phyloP scores from a whole-genome alignment of 805 yeast species.

The Blastobotrys terrestris region DNA sequence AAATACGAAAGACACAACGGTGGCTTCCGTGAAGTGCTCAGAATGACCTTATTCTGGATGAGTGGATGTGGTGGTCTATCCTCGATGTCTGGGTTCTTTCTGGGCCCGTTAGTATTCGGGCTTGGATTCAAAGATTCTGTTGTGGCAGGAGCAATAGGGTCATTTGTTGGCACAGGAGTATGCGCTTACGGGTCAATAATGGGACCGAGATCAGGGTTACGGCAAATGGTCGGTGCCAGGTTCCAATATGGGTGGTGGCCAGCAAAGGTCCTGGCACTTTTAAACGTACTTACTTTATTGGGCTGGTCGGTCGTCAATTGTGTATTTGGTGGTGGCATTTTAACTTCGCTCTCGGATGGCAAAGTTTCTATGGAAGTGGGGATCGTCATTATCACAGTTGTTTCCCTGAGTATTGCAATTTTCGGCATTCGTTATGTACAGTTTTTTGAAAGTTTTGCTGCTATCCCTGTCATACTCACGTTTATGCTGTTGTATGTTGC shows the following conservation, averaged over 20 bases:
- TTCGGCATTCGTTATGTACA: slow-evolving; percentile 73
- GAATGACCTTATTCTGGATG: slow-evolving; percentile 70
- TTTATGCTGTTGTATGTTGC: slow-evolving; percentile 61
- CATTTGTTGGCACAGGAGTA: slow-evolving; percentile 60
- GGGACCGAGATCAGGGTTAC: slow-evolving; percentile 88
- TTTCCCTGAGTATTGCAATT: slow-evolving; percentile 61
- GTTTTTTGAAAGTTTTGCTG: slow-evolving; percentile 58
- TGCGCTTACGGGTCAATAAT: slow-evolving; percentile 80
- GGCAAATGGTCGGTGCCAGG: slow-evolving; percentile 82
- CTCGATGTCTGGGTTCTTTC: slow-evolving; percentile 76
- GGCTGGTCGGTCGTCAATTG: slow-evolving; percentile 96
- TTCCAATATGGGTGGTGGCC: slow-evolving; percentile 82
- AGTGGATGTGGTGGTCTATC: slow-evolving; percentile 86
- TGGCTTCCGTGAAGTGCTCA: slow-evolving; percentile 17
- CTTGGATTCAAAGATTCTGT: slow-evolving; percentile 62
- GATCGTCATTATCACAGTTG: slow-evolving; percentile 58
- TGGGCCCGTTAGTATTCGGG: slow-evolving; percentile 68
- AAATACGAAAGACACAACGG: slow-evolving; percentile 51
- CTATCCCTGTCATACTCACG: slow-evolving; percentile 62
- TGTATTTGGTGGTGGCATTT: slow-evolving; percentile 82
- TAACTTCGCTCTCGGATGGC: slow-evolving; percentile 58
- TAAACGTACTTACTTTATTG: slow-evolving; percentile 66
- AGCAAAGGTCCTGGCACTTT: slow-evolving; percentile 66
- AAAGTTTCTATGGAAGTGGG: slow-evolving; percentile 68
- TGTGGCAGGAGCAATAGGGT: slow-evolving; percentile 56